Conservation (phyloP, 192 early-diverging fungal species). For the Haplosporangium gracile region DNA sequence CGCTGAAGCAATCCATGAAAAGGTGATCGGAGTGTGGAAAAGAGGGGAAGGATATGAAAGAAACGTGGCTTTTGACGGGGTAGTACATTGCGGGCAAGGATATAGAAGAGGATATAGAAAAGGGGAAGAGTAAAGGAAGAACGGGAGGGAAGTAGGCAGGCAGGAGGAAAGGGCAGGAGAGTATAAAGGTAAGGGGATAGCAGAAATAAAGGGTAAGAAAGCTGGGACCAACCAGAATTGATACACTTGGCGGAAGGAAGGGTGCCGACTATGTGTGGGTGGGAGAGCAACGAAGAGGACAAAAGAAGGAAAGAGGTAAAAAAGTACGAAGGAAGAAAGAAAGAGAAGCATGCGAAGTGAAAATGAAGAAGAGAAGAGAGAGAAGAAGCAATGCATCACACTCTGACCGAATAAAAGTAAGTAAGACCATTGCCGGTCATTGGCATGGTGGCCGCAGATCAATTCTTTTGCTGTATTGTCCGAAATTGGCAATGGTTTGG, state of each 20-base stretch:
- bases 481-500: background rate
- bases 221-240: slow-evolving; percentile 1
- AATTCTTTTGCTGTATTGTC: background rate
- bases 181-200: background rate
- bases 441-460: background rate
- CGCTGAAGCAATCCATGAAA: background rate
- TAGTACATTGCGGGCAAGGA: background rate
- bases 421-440: background rate
- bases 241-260: background rate
- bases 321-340: background rate
- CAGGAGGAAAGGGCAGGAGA: background rate
- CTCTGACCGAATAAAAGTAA: background rate
- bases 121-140: background rate
- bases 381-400: background rate
- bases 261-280: background rate
- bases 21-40: background rate
- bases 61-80: background rate
- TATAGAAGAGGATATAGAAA: background rate
- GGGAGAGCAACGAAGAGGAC: background rate
- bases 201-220: background rate
- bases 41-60: background rate
- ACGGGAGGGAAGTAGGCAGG: background rate
- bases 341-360: background rate
- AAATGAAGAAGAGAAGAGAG: background rate
- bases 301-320: background rate